Percentiles rank a stretch among this genome's conserved stretches.
These are phyloP conservation scores for Tricholoma sp. DNA, from an alignment of 768 basidiomycete genomes.

Conservation along the genomic window DNA sequence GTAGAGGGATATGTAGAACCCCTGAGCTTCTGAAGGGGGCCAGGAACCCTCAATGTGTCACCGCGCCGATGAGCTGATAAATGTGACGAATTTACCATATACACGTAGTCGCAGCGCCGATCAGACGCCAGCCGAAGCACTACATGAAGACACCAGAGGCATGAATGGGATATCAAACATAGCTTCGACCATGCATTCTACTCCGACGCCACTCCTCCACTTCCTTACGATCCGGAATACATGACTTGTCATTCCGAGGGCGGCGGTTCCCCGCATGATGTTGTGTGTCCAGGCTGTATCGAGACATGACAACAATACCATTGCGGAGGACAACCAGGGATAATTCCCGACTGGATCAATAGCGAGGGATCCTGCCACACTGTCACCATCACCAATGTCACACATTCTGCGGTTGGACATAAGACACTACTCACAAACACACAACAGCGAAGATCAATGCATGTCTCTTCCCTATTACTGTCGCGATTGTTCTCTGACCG, in stretches of 20 bases:
- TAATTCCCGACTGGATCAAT: neutral
- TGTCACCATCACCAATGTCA: neutral
- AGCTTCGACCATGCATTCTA: neutral
- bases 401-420: neutral
- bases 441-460: neutral
- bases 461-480: neutral
- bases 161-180: neutral
- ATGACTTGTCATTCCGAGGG: neutral
- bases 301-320: neutral
- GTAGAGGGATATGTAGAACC: no score
- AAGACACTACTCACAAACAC: neutral
- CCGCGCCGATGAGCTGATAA: no score
- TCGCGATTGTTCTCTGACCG: constrained; percentile 12
- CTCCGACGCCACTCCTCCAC: neutral
- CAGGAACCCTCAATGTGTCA: no score
- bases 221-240: neutral
- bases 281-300: neutral
- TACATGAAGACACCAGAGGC: neutral
- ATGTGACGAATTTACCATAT: no score
- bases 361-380: neutral
- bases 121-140: no score
- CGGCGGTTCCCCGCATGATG: neutral
- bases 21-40: no score
- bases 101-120: no score
- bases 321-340: neutral